These are phyloP conservation scores for Colletotrichum lentis DNA, from an alignment of 2,329 filamentous ascomycete genomes.

Conservation along the genomic window DNA sequence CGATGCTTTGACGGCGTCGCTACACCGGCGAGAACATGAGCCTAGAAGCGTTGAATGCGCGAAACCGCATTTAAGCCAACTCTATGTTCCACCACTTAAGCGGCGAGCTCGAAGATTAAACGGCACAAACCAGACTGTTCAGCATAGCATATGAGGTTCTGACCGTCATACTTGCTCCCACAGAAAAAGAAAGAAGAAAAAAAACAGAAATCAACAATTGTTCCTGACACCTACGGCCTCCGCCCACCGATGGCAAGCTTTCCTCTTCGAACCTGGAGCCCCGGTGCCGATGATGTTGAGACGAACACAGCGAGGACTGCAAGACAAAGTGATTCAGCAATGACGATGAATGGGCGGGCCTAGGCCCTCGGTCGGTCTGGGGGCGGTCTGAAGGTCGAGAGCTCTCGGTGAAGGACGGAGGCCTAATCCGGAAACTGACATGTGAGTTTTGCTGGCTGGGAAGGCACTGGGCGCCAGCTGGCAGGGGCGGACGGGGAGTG, in stretches of 20 bases:
- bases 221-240: too few relatives aligned
- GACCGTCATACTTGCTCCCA: too few relatives aligned
- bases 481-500: background rate
- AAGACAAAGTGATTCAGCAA: background rate
- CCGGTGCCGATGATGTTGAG: background rate
- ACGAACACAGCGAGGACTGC: background rate
- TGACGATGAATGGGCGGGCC: slow-evolving; percentile 31
- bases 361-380: slow-evolving; percentile 7
- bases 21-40: too few relatives aligned
- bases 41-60: too few relatives aligned
- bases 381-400: slow-evolving; percentile 13
- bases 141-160: too few relatives aligned
- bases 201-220: too few relatives aligned
- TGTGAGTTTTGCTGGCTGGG: slow-evolving; percentile 7
- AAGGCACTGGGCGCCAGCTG: slow-evolving; percentile 25
- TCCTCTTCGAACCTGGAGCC: background rate
- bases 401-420: slow-evolving; percentile 15
- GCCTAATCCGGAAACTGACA: background rate
- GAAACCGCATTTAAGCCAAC: too few relatives aligned
- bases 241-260: background rate
- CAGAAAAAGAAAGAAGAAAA: too few relatives aligned
- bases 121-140: too few relatives aligned
- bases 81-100: too few relatives aligned
- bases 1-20: too few relatives aligned
- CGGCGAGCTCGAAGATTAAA: too few relatives aligned